Evolutionary conservation across 2,329 filamentous ascomycete genomes (phyloP).

Genomic region (Apiospora phragmitis): DNA sequence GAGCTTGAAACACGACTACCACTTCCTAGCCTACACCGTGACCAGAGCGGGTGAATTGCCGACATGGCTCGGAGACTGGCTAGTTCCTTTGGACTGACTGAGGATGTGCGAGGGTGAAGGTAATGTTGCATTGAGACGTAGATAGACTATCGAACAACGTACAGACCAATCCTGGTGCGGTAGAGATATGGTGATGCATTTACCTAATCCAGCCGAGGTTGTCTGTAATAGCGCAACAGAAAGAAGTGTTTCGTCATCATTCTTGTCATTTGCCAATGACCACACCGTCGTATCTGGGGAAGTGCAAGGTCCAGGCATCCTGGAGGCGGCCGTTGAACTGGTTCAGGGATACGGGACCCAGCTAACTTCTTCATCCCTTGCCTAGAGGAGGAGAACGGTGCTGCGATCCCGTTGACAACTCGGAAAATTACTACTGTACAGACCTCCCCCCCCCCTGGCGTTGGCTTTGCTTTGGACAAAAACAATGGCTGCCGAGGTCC

Average conservation of each 20-base stretch:
- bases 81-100: background rate
- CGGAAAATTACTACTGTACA: background rate
- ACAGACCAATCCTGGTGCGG: background rate
- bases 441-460: background rate
- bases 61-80: background rate
- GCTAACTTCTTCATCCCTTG: background rate
- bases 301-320: conserved; percentile 8
- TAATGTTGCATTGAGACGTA: background rate
- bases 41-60: conserved; percentile 3
- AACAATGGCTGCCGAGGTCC: background rate
- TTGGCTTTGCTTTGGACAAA: background rate
- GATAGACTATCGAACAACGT: background rate
- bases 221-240: background rate
- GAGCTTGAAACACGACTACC: background rate
- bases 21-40: background rate
- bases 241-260: background rate
- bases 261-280: background rate
- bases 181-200: background rate
- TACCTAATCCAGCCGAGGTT: background rate
- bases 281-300: background rate
- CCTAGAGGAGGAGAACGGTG: background rate
- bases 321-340: background rate
- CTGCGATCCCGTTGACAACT: background rate
- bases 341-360: background rate
- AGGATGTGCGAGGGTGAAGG: background rate